Evolutionary conservation across 176 grass and related monocot species (phyloP).

Genomic region (Carex myosuroides): DNA sequence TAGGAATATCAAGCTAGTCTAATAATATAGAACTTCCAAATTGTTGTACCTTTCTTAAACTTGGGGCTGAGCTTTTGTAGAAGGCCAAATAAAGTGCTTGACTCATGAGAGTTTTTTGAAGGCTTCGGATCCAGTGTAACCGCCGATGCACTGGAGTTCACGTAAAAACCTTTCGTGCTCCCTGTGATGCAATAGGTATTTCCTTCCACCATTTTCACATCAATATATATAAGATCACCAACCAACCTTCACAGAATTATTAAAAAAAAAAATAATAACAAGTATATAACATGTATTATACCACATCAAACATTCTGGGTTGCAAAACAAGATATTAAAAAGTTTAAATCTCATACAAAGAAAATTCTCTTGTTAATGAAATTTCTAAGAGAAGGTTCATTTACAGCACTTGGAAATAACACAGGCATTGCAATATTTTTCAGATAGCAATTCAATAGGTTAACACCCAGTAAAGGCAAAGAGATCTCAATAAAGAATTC

Average conservation of each 20-base stretch:
- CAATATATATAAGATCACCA: conserved; percentile 96
- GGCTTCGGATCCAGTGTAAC: conserved; percentile 67
- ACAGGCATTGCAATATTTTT: neutral
- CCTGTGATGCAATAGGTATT: conserved; percentile 88
- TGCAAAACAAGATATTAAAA: neutral
- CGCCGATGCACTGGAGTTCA: conserved; percentile 57
- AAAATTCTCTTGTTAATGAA: neutral
- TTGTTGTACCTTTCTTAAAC: conserved; percentile 85
- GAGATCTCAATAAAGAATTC: neutral
- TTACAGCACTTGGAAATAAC: neutral
- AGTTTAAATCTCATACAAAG: neutral
- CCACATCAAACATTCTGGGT: neutral
- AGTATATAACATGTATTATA: neutral
- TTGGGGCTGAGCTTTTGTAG: conserved; percentile 89
- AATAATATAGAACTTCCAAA: neutral
- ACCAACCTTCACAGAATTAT: conserved; percentile 47
- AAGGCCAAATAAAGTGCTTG: conserved; percentile 64
- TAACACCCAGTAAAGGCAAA: neutral
- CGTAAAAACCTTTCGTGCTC: conserved; percentile 81
- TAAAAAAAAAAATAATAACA: conserved; percentile 2
- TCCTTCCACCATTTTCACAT: conserved; percentile 79
- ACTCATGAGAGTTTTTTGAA: conserved; percentile 61
- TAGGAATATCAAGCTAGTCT: neutral
- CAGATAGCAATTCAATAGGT: neutral
- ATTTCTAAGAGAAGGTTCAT: neutral